phyloP scores from a whole-genome alignment of 257 asterid species.

The Phtheirospermum japonicum region DNA sequence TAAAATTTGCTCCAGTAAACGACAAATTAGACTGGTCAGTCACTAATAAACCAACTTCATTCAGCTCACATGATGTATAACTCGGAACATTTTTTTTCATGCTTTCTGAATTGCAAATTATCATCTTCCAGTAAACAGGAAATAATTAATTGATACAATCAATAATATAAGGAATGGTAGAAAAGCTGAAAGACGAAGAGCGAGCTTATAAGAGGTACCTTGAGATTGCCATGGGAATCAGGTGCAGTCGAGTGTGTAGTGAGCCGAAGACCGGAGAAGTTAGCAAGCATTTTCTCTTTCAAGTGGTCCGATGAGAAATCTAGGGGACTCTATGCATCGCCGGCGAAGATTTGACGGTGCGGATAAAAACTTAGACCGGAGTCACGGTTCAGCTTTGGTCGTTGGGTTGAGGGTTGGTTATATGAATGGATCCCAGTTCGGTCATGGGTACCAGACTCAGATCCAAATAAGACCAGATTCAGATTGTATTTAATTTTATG shows the following conservation, averaged over 20 bases:
- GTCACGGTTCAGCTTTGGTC: conserved; percentile 3
- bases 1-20: no score
- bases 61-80: no score
- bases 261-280: conserved; percentile 23
- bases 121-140: not conserved
- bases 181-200: not conserved
- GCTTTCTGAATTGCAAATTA: not conserved
- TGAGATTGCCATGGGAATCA: no score
- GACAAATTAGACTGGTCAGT: no score
- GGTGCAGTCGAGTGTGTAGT: no score
- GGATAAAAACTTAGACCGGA: conserved; percentile 23
- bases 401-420: conserved; percentile 9
- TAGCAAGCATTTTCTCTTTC: conserved; percentile 37
- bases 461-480: not conserved
- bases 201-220: no score
- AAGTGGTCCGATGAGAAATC: conserved; percentile 7
- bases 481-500: no score
- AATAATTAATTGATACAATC: not conserved
- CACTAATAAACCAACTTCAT: no score
- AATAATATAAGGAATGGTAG: not conserved
- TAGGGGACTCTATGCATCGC: conserved; percentile 14
- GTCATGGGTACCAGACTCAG: conserved; percentile 6
- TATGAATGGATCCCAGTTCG: conserved; percentile 17
- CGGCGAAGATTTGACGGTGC: conserved; percentile 23
- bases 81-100: conserved; percentile 1